Conservation (phyloP, 805 yeast species). For the Kodamaea restingae region DNA sequence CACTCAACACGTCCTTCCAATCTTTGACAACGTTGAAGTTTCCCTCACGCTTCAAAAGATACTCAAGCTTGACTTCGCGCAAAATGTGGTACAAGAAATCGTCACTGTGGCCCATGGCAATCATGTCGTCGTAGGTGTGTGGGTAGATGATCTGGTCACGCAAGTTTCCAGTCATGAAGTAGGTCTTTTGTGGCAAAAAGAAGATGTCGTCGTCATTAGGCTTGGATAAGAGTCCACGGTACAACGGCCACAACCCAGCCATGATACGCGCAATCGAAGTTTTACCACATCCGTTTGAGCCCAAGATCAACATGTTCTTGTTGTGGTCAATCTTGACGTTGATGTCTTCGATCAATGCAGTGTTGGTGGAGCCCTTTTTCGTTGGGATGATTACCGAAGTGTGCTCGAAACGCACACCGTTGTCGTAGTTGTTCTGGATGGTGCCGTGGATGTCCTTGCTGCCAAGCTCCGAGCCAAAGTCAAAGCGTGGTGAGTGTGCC, state of each 20-base stretch:
- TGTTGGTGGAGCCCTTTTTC: conserved; percentile 53
- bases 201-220: conserved; percentile 67
- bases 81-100: conserved; percentile 62
- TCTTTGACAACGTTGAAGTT: conserved; percentile 54
- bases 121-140: conserved; percentile 69
- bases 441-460: conserved; percentile 68
- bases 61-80: conserved; percentile 74
- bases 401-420: conserved; percentile 77
- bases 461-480: conserved; percentile 44
- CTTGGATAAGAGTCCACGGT: conserved; percentile 74
- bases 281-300: conserved; percentile 88
- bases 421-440: conserved; percentile 63
- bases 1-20: conserved; percentile 90
- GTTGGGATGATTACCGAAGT: conserved; percentile 81
- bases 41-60: conserved; percentile 65
- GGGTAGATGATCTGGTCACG: conserved; percentile 93
- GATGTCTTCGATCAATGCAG: conserved; percentile 55
- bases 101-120: conserved; percentile 67
- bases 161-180: conserved; percentile 76
- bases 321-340: conserved; percentile 57
- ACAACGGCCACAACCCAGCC: conserved; percentile 91
- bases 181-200: conserved; percentile 83
- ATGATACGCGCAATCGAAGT: conserved; percentile 78
- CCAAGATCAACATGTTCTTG: conserved; percentile 73
- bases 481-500: conserved; percentile 63